phyloP scores from a whole-genome alignment of 1,139 yeast species.

The Yueomyces sp. region DNA sequence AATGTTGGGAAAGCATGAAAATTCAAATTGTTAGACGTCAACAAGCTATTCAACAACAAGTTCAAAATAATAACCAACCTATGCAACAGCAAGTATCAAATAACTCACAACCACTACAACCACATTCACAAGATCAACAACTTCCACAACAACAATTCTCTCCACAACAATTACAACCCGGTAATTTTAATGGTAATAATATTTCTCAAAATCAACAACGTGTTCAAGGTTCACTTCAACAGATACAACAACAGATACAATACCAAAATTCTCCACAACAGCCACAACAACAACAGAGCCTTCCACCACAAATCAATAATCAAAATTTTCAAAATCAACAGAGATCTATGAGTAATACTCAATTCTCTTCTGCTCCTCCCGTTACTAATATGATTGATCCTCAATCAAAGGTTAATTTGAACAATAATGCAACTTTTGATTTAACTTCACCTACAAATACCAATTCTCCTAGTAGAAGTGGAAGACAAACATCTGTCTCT shows the following conservation, averaged over 20 bases:
- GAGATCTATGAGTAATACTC: constrained; percentile 9
- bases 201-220: constrained; percentile 11
- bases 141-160: constrained; percentile 14
- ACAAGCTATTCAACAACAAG: constrained; percentile 26
- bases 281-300: not conserved
- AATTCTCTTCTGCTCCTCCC: constrained; percentile 2
- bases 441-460: not conserved
- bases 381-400: constrained; percentile 3
- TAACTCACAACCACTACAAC: constrained; percentile 13
- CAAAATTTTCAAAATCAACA: constrained; percentile 4
- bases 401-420: constrained; percentile 1
- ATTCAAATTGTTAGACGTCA: constrained; percentile 34
- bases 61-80: constrained; percentile 14
- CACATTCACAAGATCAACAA: constrained; percentile 16
- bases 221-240: constrained; percentile 16
- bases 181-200: constrained; percentile 10
- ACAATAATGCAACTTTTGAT: not conserved
- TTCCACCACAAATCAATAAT: not conserved
- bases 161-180: constrained; percentile 12
- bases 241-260: constrained; percentile 15
- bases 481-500: not conserved
- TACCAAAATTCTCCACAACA: constrained; percentile 3
- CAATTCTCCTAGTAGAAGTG: not conserved
- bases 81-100: constrained; percentile 21
- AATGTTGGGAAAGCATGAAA: constrained; percentile 62